Evolutionary conservation across 2,329 filamentous ascomycete species (phyloP).

Genomic region (Elsinoe necatrix): DNA sequence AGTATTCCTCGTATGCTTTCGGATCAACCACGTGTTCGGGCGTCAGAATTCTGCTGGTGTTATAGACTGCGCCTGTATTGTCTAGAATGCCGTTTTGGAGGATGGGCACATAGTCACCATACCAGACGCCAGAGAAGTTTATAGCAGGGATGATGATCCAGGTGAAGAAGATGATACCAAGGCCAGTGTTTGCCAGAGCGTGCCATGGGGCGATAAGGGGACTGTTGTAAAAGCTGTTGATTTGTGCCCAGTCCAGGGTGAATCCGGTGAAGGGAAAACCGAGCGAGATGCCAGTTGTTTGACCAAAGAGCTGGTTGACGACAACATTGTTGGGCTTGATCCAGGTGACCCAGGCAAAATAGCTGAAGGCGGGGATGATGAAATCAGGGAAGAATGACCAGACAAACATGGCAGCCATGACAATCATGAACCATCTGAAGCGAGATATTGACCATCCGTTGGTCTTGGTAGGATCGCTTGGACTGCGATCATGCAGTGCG

Average conservation of each 20-base stretch:
- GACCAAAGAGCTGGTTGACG: slow-evolving; percentile 24
- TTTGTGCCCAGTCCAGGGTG: slow-evolving; percentile 86
- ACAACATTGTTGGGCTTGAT: slow-evolving; percentile 70
- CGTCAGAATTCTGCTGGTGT: slow-evolving; percentile 72
- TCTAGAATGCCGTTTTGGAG: slow-evolving; percentile 76
- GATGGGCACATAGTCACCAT: slow-evolving; percentile 78
- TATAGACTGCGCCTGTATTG: slow-evolving; percentile 75
- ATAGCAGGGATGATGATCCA: slow-evolving; percentile 23
- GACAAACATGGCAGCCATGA: slow-evolving; percentile 61
- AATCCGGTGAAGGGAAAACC: slow-evolving; percentile 33
- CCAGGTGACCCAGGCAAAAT: slow-evolving; percentile 85
- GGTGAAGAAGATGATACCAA: slow-evolving; percentile 22
- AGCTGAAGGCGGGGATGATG: slow-evolving; percentile 74
- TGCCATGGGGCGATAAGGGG: slow-evolving; percentile 36
- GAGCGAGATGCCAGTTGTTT: slow-evolving; percentile 22
- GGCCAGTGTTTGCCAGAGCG: slow-evolving; percentile 26
- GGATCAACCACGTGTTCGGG: slow-evolving; percentile 69
- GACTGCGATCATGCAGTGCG: slow-evolving; percentile 63
- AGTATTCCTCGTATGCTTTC: slow-evolving; percentile 67
- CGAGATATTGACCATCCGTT: slow-evolving; percentile 75
- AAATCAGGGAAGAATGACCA: slow-evolving; percentile 82
- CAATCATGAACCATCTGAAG: slow-evolving; percentile 72
- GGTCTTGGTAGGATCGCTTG: slow-evolving; percentile 55
- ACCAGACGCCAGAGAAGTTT: slow-evolving; percentile 65
- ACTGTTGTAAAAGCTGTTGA: slow-evolving; percentile 69